Base-by-base conservation (phyloP, 257 asterid genomes). In the Jaltomata sinuosa region DNA sequence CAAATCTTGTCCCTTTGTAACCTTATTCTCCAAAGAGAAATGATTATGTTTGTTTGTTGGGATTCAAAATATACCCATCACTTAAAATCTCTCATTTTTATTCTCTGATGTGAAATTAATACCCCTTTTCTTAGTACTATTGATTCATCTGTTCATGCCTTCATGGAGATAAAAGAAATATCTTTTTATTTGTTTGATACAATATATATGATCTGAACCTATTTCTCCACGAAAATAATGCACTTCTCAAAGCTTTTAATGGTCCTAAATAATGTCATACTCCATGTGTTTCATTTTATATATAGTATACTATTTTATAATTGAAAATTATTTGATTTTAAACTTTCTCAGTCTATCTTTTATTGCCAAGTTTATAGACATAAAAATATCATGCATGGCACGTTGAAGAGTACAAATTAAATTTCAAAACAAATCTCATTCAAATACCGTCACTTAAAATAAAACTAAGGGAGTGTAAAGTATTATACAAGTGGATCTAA, bases 41-140 rank as follows among this genome's bases (percentile, higher is more conserved):
- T 76, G 61, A 76, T 76, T 76, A 49, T 76, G 81, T 76, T 76
- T 76, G 81, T 76, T 76, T 47, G 81, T 76, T 47, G 42, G 81
- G 27, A 76, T 76, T 76, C 81, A 76, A 49, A 76, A 27, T 15
- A 47, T 47, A 29, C 42, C 40, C 42, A 76, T 76, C 22, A 47
- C 59, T 76, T 27, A 76, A 25, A 16, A 31, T 27, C 45, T 22
- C 38, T 74, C 25, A 76, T 76, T 8, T 67, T 47, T 76, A 47
- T 27, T 76, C 27, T 76, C 40, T 15, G 16, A 76, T 47, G 61
- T 27, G 27, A 76, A 76, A 47, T 47, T 38, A 38, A 15, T 68
- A 40, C 55, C 54, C 34, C 11, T 25, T 74, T 74, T 25, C 15
- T 74, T n/a, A 7, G 40, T 76, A 47, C 40, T 27, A 76, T 22